phyloP scores from a whole-genome alignment of 768 basidiomycete species.

The Thelephora ganbajun region DNA sequence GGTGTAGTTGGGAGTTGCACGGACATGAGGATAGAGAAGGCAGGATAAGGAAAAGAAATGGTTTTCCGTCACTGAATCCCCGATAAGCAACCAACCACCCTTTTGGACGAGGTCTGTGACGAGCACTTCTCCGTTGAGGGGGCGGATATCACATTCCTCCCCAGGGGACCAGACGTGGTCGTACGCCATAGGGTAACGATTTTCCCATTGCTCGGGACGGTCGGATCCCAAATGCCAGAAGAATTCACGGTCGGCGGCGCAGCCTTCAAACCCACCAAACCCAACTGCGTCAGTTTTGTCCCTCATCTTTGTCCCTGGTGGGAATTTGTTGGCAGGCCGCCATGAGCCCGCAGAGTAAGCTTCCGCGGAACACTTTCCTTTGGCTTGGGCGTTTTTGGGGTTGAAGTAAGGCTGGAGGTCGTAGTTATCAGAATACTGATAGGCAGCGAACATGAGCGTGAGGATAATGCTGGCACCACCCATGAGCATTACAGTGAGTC shows the following conservation, averaged over 20 bases:
- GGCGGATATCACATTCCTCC: slow-evolving; percentile 26
- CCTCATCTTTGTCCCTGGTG: slow-evolving; percentile 16
- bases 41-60: slow-evolving; percentile 68
- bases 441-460: not conserved
- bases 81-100: slow-evolving; percentile 59
- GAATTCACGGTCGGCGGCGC: slow-evolving; percentile 48
- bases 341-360: not conserved
- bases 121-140: slow-evolving; percentile 27
- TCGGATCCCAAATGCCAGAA: slow-evolving; percentile 51
- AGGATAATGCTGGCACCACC: not conserved
- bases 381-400: not conserved
- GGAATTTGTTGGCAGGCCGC: not conserved
- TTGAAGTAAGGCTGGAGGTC: not conserved
- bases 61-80: slow-evolving; percentile 59
- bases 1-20: slow-evolving; percentile 48
- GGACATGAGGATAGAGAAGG: slow-evolving; percentile 49
- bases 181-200: slow-evolving; percentile 35
- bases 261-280: slow-evolving; percentile 46
- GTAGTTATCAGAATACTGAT: not conserved
- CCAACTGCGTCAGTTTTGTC: slow-evolving; percentile 27
- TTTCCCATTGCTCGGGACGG: slow-evolving; percentile 27
- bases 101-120: slow-evolving; percentile 46
- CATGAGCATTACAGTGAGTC: too few species aligned
- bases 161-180: slow-evolving; percentile 43
- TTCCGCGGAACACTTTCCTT: not conserved